phyloP scores from a whole-genome alignment of 2,329 filamentous ascomycete species.

The Pseudocercospora macadamiae region DNA sequence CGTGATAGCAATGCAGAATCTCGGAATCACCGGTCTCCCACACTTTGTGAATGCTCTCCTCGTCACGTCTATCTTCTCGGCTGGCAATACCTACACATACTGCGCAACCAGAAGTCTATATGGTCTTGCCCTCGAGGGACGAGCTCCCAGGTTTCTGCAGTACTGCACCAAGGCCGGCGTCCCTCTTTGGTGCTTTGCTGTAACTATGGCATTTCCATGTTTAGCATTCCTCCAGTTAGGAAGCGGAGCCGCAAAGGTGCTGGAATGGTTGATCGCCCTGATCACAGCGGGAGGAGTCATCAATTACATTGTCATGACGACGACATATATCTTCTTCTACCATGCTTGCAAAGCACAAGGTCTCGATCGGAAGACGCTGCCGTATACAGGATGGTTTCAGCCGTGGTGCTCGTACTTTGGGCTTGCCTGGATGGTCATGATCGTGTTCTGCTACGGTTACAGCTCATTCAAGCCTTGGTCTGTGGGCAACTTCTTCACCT shows the following conservation, averaged over 20 bases:
- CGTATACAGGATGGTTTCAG: constrained; percentile 59
- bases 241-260: constrained; percentile 32
- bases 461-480: constrained; percentile 49
- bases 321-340: constrained; percentile 62
- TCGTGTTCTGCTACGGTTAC: constrained; percentile 59
- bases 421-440: constrained; percentile 28
- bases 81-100: constrained; percentile 58
- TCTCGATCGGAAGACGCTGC: constrained; percentile 56
- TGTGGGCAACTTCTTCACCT: constrained; percentile 47
- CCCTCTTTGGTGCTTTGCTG: constrained; percentile 58
- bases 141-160: constrained; percentile 57
- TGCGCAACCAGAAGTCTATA: constrained; percentile 56
- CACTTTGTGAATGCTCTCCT: constrained; percentile 38
- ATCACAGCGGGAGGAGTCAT: constrained; percentile 61
- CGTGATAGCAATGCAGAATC: constrained; percentile 49
- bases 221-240: constrained; percentile 38
- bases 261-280: constrained; percentile 53
- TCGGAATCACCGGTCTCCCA: constrained; percentile 46
- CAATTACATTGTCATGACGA: constrained; percentile 63
- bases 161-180: constrained; percentile 63
- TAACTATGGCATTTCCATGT: constrained; percentile 44
- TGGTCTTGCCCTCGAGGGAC: constrained; percentile 55
- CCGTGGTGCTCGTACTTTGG: constrained; percentile 54
- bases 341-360: constrained; percentile 55
- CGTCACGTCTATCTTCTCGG: constrained; percentile 57